A percentile compares a stretch with the other conserved stretches of the same genome.
Evolutionary conservation across 2,329 filamentous ascomycete genomes (phyloP).

Genomic region (Fusarium burgessii): DNA sequence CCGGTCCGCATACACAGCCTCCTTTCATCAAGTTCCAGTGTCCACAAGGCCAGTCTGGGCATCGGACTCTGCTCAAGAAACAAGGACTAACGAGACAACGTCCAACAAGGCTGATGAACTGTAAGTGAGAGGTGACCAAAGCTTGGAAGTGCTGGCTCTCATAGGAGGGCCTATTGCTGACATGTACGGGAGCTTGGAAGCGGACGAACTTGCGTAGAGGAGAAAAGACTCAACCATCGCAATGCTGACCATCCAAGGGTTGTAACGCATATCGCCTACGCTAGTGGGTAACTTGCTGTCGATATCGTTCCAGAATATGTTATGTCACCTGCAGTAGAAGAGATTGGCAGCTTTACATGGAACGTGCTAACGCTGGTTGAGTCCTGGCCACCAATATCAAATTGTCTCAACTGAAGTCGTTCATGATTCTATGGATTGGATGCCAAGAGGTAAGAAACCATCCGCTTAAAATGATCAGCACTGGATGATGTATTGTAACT

Average conservation of each 20-base stretch:
- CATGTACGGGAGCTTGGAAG: conserved; percentile 1
- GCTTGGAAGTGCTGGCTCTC: neutral
- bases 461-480: neutral
- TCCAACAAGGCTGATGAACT: conserved; percentile 25
- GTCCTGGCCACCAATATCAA: neutral
- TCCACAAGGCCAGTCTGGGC: neutral
- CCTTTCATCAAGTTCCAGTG: neutral
- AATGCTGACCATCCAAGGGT: conserved; percentile 22
- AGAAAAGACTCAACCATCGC: conserved; percentile 1
- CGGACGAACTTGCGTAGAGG: conserved; percentile 17
- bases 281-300: neutral
- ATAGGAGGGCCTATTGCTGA: conserved; percentile 19
- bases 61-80: conserved; percentile 1
- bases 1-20: conserved; percentile 28
- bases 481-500: neutral
- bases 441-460: neutral
- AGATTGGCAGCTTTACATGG: neutral
- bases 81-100: conserved; percentile 4
- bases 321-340: neutral
- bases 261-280: neutral
- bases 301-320: neutral
- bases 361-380: neutral
- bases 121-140: conserved; percentile 15
- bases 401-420: neutral
- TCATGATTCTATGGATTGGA: neutral